Percentiles rank a stretch among this genome's conserved stretches.
phyloP scores from a whole-genome alignment of 73 alveolate genomes.

The Tetrahymena borealis region DNA sequence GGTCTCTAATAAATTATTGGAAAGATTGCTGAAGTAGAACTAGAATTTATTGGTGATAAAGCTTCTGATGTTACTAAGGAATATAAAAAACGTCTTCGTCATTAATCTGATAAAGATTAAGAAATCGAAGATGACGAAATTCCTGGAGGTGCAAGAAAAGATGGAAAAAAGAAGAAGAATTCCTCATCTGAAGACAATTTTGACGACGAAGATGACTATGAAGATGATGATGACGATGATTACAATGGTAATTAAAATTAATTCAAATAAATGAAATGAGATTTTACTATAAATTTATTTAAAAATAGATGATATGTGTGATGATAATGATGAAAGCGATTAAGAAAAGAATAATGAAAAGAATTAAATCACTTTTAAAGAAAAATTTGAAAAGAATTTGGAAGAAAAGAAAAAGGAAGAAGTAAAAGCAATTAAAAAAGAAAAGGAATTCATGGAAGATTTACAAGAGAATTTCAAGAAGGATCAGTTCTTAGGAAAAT shows the following conservation, averaged over 20 bases:
- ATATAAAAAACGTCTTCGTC: not conserved
- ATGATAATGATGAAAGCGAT: conserved; percentile 52
- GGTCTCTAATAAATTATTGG: conserved; percentile 45
- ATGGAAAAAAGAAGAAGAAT: conserved; percentile 42
- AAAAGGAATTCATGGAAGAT: not conserved
- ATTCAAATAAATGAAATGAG: conserved; percentile 21
- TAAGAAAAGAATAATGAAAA: conserved; percentile 14
- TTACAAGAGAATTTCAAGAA: conserved; percentile 5
- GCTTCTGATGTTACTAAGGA: not conserved
- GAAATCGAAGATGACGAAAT: conserved; percentile 28
- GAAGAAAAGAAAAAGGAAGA: conserved; percentile 42
- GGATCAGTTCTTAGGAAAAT: conserved; percentile 22
- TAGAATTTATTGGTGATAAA: not conserved
- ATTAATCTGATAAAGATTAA: not conserved
- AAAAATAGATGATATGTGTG: conserved; percentile 47
- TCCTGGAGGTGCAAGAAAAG: conserved; percentile 1
- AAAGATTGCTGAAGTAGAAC: conserved; percentile 16
- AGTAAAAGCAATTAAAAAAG: conserved; percentile 26
- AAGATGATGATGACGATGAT: conserved; percentile 1
- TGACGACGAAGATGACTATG: conserved; percentile 38
- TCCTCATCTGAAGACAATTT: conserved; percentile 19
- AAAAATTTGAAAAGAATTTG: conserved; percentile 40
- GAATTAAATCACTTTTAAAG: conserved; percentile 36
- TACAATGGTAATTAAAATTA: conserved; percentile 31
- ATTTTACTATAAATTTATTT: conserved; percentile 13